These are phyloP conservation scores for Magnolia officinalis DNA, from an alignment of 164 flowering plant genomes.

Conservation along the genomic window DNA sequence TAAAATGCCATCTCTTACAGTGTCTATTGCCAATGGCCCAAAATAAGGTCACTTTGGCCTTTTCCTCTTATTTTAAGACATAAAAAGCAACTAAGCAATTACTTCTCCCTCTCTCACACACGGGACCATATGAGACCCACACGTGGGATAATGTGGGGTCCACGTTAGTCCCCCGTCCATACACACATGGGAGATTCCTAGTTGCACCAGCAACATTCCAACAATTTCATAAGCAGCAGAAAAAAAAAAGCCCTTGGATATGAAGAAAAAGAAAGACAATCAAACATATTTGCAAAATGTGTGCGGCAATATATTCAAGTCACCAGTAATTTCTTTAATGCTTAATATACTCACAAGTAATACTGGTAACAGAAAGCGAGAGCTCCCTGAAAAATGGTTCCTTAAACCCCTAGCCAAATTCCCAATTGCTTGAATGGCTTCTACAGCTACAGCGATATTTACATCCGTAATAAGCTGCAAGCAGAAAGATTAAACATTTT, in stretches of 20 bases:
- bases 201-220: background rate
- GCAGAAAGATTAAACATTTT: conserved; percentile 2
- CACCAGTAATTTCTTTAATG: background rate
- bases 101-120: too few relatives aligned
- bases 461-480: conserved; percentile 95
- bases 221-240: background rate
- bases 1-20: too few relatives aligned
- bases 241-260: background rate
- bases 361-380: conserved; percentile 82
- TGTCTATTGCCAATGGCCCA: too few relatives aligned
- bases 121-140: too few relatives aligned
- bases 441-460: conserved; percentile 94
- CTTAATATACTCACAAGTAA: conserved; percentile 65
- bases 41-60: too few relatives aligned
- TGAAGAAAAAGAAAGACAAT: background rate
- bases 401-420: conserved; percentile 88
- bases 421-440: conserved; percentile 95
- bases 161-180: too few relatives aligned
- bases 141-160: too few relatives aligned
- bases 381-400: conserved; percentile 72
- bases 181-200: too few relatives aligned
- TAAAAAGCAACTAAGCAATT: too few relatives aligned
- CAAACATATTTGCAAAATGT: background rate
- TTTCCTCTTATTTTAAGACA: too few relatives aligned
- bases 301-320: background rate